Evolutionary conservation across 768 basidiomycete genomes (phyloP).

Genomic region (Hygrocybe punicea): DNA sequence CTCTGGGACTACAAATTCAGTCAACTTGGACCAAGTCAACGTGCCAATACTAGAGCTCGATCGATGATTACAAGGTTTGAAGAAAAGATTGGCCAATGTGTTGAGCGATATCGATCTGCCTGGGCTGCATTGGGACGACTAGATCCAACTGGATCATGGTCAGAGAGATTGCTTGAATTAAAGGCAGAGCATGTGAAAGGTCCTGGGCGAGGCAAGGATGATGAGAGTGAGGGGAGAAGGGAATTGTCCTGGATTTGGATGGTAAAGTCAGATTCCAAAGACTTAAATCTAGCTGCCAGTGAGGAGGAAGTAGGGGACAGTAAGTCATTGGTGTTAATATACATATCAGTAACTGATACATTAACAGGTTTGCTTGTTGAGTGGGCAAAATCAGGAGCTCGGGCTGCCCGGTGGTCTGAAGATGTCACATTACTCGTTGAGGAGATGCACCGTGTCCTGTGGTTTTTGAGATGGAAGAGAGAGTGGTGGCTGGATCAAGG

Average conservation of each 20-base stretch:
- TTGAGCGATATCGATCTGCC: constrained; percentile 3
- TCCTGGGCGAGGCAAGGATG: neutral
- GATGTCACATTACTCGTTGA: constrained; percentile 24
- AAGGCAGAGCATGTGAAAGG: neutral
- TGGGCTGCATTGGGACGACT: neutral
- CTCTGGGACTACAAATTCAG: constrained; percentile 11
- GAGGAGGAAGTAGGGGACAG: neutral
- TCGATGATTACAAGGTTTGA: neutral
- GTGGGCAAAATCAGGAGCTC: constrained; percentile 21
- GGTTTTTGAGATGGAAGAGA: constrained; percentile 18
- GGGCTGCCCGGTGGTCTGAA: constrained; percentile 20
- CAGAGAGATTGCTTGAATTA: neutral
- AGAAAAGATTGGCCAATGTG: neutral
- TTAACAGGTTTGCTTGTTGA: constrained; percentile 15
- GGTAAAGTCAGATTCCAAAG: too few relatives aligned
- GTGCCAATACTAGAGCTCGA: constrained; percentile 6
- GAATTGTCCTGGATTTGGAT: too few relatives aligned
- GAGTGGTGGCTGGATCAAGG: constrained; percentile 4
- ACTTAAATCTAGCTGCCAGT: too few relatives aligned
- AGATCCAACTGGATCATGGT: neutral
- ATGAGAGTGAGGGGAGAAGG: too few relatives aligned
- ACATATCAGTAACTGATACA: constrained; percentile 4
- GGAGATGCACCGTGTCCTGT: constrained; percentile 26
- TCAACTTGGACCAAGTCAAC: constrained; percentile 8
- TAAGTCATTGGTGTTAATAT: neutral